Evolutionary conservation across 768 basidiomycete genomes (phyloP).

Genomic region (Mycena epipterygia): DNA sequence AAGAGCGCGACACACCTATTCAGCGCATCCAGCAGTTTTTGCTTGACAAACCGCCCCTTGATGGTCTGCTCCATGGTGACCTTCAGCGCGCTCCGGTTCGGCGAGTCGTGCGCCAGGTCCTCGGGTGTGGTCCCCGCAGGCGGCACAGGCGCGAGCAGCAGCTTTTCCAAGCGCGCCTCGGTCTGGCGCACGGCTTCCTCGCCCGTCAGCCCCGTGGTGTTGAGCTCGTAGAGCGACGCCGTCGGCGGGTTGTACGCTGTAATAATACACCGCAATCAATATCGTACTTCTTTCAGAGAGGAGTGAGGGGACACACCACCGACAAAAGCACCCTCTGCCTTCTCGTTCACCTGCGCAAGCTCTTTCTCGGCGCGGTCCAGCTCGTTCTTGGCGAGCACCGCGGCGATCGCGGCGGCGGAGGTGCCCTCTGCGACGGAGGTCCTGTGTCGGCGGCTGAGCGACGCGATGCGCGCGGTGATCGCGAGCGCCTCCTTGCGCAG

Average conservation of each 20-base stretch:
- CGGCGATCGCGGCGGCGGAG: constrained; percentile 4
- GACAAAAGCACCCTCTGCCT: constrained; percentile 35
- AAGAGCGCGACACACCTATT: constrained; percentile 8
- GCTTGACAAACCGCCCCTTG: constrained; percentile 34
- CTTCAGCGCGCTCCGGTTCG: constrained; percentile 35
- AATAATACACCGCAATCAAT: neutral
- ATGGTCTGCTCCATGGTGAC: constrained; percentile 34
- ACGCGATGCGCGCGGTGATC: constrained; percentile 31
- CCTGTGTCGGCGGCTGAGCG: constrained; percentile 28
- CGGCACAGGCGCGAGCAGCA: constrained; percentile 32
- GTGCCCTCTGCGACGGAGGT: constrained; percentile 14
- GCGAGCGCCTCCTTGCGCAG: constrained; percentile 35
- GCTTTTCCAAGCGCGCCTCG: constrained; percentile 27
- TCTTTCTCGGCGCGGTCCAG: constrained; percentile 32
- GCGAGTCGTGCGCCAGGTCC: constrained; percentile 31
- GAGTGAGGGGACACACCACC: constrained; percentile 13
- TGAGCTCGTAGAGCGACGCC: constrained; percentile 36
- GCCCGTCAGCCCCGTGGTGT: constrained; percentile 37
- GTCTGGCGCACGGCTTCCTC: constrained; percentile 35
- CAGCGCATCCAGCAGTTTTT: constrained; percentile 20
- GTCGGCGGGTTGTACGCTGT: constrained; percentile 34
- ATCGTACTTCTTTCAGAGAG: neutral
- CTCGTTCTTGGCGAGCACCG: constrained; percentile 31
- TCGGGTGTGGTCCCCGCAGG: constrained; percentile 30
- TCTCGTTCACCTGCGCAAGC: constrained; percentile 27